Evolutionary conservation across 2,329 filamentous ascomycete species (phyloP).

Genomic region (Trichoderma asperellum): DNA sequence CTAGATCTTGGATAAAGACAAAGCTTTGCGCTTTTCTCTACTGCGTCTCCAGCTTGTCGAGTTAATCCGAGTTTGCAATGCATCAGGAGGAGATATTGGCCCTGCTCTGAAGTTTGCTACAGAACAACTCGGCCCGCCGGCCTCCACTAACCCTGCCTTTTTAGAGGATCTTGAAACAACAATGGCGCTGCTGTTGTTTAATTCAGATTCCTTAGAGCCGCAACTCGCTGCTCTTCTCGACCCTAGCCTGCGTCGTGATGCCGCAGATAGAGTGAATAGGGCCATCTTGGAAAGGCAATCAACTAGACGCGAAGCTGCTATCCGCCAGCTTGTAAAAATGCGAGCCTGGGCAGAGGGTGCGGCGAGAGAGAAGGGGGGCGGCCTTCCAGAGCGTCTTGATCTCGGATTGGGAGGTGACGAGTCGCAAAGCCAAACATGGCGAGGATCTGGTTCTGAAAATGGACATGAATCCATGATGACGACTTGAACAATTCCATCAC

Average conservation of each 20-base stretch:
- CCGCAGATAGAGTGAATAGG: constrained; percentile 89
- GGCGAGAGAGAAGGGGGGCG: constrained; percentile 47
- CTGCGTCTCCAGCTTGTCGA: constrained; percentile 92
- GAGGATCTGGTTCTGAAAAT: constrained; percentile 40
- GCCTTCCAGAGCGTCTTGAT: constrained; percentile 43
- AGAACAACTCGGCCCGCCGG: constrained; percentile 82
- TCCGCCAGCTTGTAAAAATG: constrained; percentile 78
- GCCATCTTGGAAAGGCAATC: constrained; percentile 78
- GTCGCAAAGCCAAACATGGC: constrained; percentile 36
- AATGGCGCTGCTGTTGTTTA: constrained; percentile 89
- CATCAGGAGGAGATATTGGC: constrained; percentile 70
- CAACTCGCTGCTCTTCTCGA: constrained; percentile 77
- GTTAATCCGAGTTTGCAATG: constrained; percentile 78
- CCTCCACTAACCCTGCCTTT: constrained; percentile 79
- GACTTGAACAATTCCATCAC: constrained; percentile 41
- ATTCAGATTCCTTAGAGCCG: constrained; percentile 75
- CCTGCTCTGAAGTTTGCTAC: constrained; percentile 87
- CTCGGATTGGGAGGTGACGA: constrained; percentile 47
- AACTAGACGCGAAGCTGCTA: constrained; percentile 75
- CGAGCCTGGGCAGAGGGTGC: constrained; percentile 81
- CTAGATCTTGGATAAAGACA: constrained; percentile 85
- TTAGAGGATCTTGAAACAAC: constrained; percentile 87
- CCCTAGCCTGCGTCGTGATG: constrained; percentile 75
- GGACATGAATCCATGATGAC: constrained; percentile 59
- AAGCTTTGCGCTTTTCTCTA: constrained; percentile 84